phyloP scores from a whole-genome alignment of 441 rosid species.

The Daphne laureola region DNA sequence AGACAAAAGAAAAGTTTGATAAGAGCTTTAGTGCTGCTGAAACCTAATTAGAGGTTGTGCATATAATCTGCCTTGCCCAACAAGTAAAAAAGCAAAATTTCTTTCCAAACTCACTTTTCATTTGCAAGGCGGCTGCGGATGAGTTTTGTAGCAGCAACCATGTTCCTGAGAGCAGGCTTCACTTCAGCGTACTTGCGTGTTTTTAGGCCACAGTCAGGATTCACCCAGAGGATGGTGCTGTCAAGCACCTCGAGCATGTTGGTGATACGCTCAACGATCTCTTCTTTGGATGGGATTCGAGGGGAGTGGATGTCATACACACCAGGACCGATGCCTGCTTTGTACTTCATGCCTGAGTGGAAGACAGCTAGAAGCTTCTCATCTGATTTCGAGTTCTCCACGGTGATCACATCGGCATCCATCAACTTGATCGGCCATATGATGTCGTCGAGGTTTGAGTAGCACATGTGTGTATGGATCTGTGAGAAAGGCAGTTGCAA shows the following conservation, averaged over 20 bases:
- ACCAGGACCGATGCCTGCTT: constrained; percentile 96
- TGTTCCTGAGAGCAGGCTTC: constrained; percentile 78
- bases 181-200: constrained; percentile 89
- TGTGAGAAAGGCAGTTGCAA: constrained; percentile 16
- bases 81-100: too few relatives aligned
- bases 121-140: constrained; percentile 78
- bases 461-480: constrained; percentile 99
- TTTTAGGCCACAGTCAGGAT: constrained; percentile 96
- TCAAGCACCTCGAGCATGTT: constrained; percentile 97
- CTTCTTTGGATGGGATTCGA: constrained; percentile 83
- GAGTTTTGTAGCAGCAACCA: constrained; percentile 92
- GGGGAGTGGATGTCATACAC: constrained; percentile 97
- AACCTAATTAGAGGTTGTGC: too few relatives aligned
- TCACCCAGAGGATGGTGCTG: constrained; percentile 85
- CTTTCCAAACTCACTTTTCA: constrained; percentile 47
- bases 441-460: constrained; percentile 94
- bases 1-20: too few relatives aligned
- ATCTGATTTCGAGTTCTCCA: constrained; percentile 96
- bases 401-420: constrained; percentile 97
- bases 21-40: too few relatives aligned
- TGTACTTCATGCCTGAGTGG: constrained; percentile 97
- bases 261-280: constrained; percentile 86
- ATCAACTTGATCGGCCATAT: constrained; percentile 85
- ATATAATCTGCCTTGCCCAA: too few relatives aligned
- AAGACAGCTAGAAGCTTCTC: constrained; percentile 96